Evolutionary conservation across 2,329 filamentous ascomycete species (phyloP), one percentile per base, ranked within the genome.

Genomic region (Neocucurbitaria cava): DNA sequence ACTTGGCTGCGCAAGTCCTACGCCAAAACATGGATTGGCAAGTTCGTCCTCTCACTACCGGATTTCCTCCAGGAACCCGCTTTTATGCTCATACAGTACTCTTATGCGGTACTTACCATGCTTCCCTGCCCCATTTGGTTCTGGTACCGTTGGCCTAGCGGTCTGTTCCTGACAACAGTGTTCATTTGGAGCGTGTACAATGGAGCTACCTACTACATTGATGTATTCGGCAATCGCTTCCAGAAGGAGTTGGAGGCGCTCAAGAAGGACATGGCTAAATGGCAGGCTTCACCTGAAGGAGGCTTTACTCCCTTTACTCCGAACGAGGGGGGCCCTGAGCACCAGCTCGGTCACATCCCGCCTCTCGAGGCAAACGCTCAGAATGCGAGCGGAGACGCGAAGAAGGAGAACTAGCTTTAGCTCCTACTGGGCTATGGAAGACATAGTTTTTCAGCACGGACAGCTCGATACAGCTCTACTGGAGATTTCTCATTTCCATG

Each of bases 181-280:
- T 98, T 99, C 71, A 83, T 87, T 39, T 97, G 93, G 92, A 96
- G 91, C 65, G 89, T 97, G 51, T 96, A 97, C 80, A 99, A 99
- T 66, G 95, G 95, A 28, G 92, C 95, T 17, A 98, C 93, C 0
- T 99, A 90, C 76, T 99, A 99, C 77, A 98, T 99, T 70, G 95
- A 99, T 68, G 91, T 98, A 1, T 99, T 98, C 73, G 95, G 96
- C 49, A 96, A 91, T 68, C 87, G 93, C 2, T 98, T 99, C 82
- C 92, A 99, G 80, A 96, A 94, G 72, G 95, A 99, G 76, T 82
- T 99, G 11, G 93, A 99, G 73, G 85, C 89, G 47, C 85, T 99
- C 78, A 93, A 90, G 77, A 86, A 86, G 50, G 95, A 99, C 70
- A 92, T 99, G 8, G 85, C 88, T 41, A 94, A 92, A 73, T 96